Evolutionary conservation across 208 protist genomes (phyloP).

Genomic region (Acanthamoeba royreba): DNA sequence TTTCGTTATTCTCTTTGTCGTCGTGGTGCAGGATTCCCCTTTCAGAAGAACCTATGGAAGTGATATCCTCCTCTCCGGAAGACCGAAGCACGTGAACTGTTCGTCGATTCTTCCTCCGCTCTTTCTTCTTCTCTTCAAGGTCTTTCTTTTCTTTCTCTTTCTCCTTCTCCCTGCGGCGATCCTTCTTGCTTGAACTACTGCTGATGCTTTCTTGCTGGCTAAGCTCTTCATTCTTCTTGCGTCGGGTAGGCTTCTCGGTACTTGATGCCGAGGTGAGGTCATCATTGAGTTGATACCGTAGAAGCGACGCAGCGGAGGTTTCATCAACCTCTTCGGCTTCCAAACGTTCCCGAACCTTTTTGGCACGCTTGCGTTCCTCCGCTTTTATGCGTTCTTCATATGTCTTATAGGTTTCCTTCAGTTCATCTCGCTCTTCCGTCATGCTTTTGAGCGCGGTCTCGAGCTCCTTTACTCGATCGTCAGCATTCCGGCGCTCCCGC

Average conservation of each 20-base stretch:
- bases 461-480: not conserved
- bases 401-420: not conserved
- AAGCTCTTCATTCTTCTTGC: not conserved
- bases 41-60: not conserved
- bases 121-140: not conserved
- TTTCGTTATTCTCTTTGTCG: not conserved
- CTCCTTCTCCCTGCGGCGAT: not conserved
- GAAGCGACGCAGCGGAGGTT: too few species aligned
- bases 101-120: not conserved
- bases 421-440: not conserved
- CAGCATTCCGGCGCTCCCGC: not conserved
- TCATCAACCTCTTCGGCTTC: not conserved
- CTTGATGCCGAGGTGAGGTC: not conserved
- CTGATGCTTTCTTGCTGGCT: not conserved
- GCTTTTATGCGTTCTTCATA: not conserved
- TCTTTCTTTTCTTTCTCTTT: not conserved
- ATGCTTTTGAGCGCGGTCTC: not conserved
- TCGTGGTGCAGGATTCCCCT: not conserved
- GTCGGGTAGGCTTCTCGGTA: not conserved
- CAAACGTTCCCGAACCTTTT: not conserved
- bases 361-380: not conserved
- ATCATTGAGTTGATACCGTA: not conserved
- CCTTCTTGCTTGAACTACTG: too few species aligned
- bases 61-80: not conserved
- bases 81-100: not conserved